Base-by-base conservation (phyloP, 305 asterid genomes). In the Ajuga reptans region DNA sequence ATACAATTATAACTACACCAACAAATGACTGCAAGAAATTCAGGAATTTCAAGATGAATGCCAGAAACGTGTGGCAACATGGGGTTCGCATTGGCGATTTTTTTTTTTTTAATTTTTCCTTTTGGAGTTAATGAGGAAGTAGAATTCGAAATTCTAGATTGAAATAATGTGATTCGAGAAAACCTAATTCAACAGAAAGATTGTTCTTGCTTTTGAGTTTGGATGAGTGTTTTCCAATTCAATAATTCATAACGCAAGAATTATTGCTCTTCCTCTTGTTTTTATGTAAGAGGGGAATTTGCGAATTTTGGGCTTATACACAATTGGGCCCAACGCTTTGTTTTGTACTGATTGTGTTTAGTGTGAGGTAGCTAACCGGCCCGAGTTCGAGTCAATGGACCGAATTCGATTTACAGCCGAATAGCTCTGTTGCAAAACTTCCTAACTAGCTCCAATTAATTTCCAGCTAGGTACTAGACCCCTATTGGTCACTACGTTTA, bases 41-140 rank as follows among this genome's bases (percentile, higher is more conserved):
- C 79, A 87, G 78, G 84, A 87, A 87, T 79, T 91, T 91, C 49
- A 91, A 76, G 65, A 85, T 33, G 75, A 83, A 85, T 6, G 91
- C 87, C 9, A 89, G 79, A 47, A 74, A 77, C 10, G 88, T 72
- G 15, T 85, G 92, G 82, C 88, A 83, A 77, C 87, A 87, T 21
- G 96, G 78, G 37, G 78, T 83, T 73, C 83, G 73, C 97, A 89
- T 91, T 71, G 71, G 69, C 64, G 71, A 11, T 3, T 58, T 31
- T 7, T 62, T 33, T 57, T 49, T 21, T 21, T 2, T 1, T 4
- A 2, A 0, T 6, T 3, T 15, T 34, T 21, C 42, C 49, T 0
- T 39, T 16, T 21, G 45, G 36, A 4, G 11, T 5, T 9, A 10
- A 7, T 16, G 12, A 66, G 34, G 14, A 1, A 43, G 41, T 10